Percentiles rank a stretch among this genome's conserved stretches.
These are phyloP conservation scores for Candida morakotiae DNA, from an alignment of 805 yeast species.

Conservation along the genomic window DNA sequence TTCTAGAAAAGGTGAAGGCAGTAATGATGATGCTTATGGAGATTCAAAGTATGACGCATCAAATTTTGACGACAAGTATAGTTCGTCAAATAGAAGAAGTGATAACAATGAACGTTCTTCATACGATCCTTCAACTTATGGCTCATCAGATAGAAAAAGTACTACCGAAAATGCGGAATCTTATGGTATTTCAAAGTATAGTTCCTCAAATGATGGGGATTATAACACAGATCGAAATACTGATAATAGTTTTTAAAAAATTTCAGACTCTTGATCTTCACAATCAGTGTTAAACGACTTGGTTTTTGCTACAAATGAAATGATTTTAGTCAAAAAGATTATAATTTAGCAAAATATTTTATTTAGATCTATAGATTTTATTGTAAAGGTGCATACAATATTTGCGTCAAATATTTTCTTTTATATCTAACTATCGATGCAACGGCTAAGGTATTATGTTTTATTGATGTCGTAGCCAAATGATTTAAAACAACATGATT, in stretches of 20 bases:
- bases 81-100: conserved; percentile 10
- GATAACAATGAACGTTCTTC: conserved; percentile 7
- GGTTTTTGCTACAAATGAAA: no score
- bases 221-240: no score
- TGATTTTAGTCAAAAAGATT: no score
- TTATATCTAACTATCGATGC: conserved; percentile 88
- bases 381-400: conserved; percentile 82
- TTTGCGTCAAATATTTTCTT: conserved; percentile 86
- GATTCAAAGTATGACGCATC: conserved; percentile 17
- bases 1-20: conserved; percentile 11
- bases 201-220: neutral
- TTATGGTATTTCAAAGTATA: conserved; percentile 4
- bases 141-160: conserved; percentile 11
- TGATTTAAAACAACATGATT: conserved; percentile 93
- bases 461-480: conserved; percentile 91
- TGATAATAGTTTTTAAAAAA: no score
- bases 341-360: no score
- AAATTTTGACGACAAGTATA: conserved; percentile 19
- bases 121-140: no score
- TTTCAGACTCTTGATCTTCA: no score
- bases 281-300: no score
- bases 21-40: conserved; percentile 17
- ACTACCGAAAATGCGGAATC: neutral
- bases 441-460: conserved; percentile 90
- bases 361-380: no score